A percentile compares a stretch with the other conserved stretches of the same genome.
These are phyloP conservation scores for Thamnidium elegans DNA, from an alignment of 192 early-diverging fungal genomes.

Conservation along the genomic window DNA sequence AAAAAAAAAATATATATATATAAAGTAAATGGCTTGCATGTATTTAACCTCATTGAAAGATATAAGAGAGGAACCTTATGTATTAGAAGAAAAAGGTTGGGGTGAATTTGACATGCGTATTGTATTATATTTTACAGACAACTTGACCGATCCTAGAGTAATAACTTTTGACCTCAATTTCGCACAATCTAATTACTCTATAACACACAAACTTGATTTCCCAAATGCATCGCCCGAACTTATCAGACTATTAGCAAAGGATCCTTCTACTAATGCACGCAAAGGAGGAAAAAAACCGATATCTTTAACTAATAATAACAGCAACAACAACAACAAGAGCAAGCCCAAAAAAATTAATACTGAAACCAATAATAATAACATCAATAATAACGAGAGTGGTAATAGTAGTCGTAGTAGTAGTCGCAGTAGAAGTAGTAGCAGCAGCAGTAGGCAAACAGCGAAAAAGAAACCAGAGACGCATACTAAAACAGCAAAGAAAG, in stretches of 20 bases:
- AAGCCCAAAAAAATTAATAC: too few species aligned
- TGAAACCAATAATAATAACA: not conserved
- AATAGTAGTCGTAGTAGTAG: too few species aligned
- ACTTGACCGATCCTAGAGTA: constrained; percentile 33
- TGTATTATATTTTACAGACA: constrained; percentile 46
- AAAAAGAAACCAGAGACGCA: too few species aligned
- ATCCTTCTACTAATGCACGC: not conserved
- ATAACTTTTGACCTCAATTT: constrained; percentile 57
- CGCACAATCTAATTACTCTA: constrained; percentile 41
- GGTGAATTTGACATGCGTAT: constrained; percentile 62
- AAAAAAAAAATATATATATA: not conserved
- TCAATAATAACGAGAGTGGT: not conserved
- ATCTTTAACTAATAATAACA: not conserved
- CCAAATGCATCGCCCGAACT: constrained; percentile 15
- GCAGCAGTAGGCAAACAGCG: too few species aligned
- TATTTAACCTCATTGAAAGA: constrained; percentile 26
- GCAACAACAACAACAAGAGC: not conserved
- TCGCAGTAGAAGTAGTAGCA: too few species aligned
- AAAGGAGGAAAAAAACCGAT: not conserved
- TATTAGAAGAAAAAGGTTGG: constrained; percentile 56
- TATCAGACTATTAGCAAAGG: constrained; percentile 1
- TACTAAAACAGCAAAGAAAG: too few species aligned
- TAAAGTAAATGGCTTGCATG: too few species aligned
- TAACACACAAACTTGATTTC: constrained; percentile 38
- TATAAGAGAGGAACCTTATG: constrained; percentile 45